Conservation (phyloP, 495 filamentous ascomycete genomes). For the Penicillium subrubescens region DNA sequence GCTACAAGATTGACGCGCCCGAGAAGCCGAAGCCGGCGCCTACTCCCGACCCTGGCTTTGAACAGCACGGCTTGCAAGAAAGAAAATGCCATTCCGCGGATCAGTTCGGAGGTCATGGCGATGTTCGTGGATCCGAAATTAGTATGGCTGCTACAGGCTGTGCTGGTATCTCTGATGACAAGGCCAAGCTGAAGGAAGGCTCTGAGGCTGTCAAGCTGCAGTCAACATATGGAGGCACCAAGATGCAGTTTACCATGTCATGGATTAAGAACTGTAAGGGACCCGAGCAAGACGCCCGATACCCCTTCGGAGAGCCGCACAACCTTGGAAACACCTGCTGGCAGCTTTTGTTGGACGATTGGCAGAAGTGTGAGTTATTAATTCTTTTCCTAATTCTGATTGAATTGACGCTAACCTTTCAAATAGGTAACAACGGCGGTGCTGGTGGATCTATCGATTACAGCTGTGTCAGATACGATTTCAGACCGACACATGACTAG, state of each 20-base stretch:
- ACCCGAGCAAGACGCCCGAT: neutral
- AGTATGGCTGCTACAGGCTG: neutral
- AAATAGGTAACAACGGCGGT: neutral
- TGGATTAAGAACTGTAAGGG: neutral
- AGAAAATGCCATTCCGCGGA: neutral
- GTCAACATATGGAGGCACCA: neutral
- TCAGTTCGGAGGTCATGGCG: neutral
- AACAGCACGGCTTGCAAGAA: neutral
- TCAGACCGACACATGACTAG: neutral
- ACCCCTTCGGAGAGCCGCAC: neutral
- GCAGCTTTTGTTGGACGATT: neutral
- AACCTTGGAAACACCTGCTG: neutral
- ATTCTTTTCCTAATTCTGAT: neutral
- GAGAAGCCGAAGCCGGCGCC: neutral
- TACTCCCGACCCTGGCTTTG: neutral
- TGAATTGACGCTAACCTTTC: neutral
- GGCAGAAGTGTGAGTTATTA: neutral
- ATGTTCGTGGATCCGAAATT: neutral
- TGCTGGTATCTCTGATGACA: neutral
- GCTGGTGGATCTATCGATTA: neutral
- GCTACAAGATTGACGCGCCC: neutral
- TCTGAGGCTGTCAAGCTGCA: neutral
- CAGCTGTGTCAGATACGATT: neutral
- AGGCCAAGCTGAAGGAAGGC: neutral
- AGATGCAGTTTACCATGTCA: neutral